A percentile compares a stretch with the other conserved stretches of the same genome.
Evolutionary conservation across 441 rosid species (phyloP).

Genomic region (Syzygium malaccense): DNA sequence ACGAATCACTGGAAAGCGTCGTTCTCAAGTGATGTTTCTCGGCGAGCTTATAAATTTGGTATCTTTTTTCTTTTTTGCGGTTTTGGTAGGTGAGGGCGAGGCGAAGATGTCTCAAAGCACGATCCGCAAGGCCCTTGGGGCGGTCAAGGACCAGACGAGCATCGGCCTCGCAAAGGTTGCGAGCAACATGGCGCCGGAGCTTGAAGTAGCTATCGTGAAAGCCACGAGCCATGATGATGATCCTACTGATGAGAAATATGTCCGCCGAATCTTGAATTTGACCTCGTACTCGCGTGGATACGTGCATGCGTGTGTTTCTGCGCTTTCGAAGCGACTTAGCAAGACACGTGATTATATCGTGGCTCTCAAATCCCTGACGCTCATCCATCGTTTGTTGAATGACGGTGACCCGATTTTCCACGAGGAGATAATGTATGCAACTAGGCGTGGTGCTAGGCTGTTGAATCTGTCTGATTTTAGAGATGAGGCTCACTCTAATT

Average conservation of each 20-base stretch:
- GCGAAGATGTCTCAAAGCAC: slow-evolving; percentile 69
- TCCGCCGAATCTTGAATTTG: slow-evolving; percentile 63
- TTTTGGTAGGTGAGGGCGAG: not conserved
- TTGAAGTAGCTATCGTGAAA: slow-evolving; percentile 86
- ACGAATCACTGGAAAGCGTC: not conserved
- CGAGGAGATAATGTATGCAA: slow-evolving; percentile 78
- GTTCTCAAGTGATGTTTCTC: not conserved
- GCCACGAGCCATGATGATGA: slow-evolving; percentile 98
- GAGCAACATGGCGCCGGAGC: slow-evolving; percentile 92
- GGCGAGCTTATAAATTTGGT: not conserved
- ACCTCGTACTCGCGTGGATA: slow-evolving; percentile 76
- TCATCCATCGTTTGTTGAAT: slow-evolving; percentile 68
- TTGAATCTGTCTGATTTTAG: slow-evolving; percentile 85
- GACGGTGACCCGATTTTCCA: slow-evolving; percentile 73
- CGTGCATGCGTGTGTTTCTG: slow-evolving; percentile 61
- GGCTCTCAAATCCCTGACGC: slow-evolving; percentile 67
- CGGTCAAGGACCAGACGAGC: slow-evolving; percentile 93
- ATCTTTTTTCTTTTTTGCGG: not conserved
- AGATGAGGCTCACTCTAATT: slow-evolving; percentile 94
- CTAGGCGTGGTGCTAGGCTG: slow-evolving; percentile 78
- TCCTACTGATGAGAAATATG: slow-evolving; percentile 70
- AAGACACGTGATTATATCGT: slow-evolving; percentile 97
- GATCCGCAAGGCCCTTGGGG: slow-evolving; percentile 91
- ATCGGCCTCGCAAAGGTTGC: slow-evolving; percentile 88
- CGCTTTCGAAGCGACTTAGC: slow-evolving; percentile 71